Evolutionary conservation across 352 stramenopile genomes (phyloP).

Genomic region (Peronosclerospora sorghi): DNA sequence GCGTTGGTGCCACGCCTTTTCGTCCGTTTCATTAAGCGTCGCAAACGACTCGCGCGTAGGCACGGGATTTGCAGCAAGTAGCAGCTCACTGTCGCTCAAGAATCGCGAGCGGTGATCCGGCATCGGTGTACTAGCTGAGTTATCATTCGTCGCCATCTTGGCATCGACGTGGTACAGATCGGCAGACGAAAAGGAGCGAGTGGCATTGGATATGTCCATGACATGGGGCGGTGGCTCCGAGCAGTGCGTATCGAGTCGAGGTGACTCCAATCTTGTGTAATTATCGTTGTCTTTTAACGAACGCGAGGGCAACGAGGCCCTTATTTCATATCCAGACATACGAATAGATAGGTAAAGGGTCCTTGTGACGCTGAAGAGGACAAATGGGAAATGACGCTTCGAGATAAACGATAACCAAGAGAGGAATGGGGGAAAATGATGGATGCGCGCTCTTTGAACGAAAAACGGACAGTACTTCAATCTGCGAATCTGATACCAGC

Average conservation of each 20-base stretch:
- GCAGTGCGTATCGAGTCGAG: conserved; percentile 8
- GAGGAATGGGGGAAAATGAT: conserved; percentile 3
- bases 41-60: conserved; percentile 38
- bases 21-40: conserved; percentile 39
- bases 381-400: background rate
- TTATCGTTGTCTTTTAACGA: conserved; percentile 12
- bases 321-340: conserved; percentile 29
- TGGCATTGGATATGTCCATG: conserved; percentile 14
- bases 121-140: conserved; percentile 7
- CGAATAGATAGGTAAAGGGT: background rate
- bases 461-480: conserved; percentile 10
- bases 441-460: conserved; percentile 19
- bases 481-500: conserved; percentile 15
- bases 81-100: conserved; percentile 46
- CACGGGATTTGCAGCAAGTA: conserved; percentile 40
- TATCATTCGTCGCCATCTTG: conserved; percentile 22
- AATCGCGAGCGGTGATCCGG: conserved; percentile 44
- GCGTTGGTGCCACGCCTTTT: conserved; percentile 40
- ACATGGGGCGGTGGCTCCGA: conserved; percentile 14
- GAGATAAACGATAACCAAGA: conserved; percentile 16
- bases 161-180: conserved; percentile 17
- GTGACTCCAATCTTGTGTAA: conserved; percentile 19
- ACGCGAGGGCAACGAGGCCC: conserved; percentile 19
- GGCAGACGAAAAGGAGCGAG: conserved; percentile 21
- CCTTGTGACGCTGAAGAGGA: background rate